Conservation (phyloP, 2,329 filamentous ascomycete genomes). For the Nannizziopsis barbatae region DNA sequence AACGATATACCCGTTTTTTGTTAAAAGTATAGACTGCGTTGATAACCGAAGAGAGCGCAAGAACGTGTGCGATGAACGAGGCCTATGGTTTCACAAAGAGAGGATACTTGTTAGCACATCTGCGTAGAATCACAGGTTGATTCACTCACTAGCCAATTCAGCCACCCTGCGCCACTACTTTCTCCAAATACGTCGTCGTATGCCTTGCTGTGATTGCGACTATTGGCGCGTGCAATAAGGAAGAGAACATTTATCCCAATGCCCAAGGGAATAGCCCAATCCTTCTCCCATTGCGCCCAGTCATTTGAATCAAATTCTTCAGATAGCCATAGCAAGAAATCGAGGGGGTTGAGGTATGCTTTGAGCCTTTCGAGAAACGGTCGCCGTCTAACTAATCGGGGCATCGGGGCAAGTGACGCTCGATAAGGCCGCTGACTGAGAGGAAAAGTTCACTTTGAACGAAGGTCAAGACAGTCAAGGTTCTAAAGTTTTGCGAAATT, state of each 20-base stretch:
- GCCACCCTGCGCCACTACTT: constrained; percentile 51
- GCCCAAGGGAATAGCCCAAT: constrained; percentile 65
- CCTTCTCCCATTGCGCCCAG: constrained; percentile 66
- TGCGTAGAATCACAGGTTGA: background rate
- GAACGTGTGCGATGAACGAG: constrained; percentile 57
- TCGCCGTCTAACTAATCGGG: constrained; percentile 68
- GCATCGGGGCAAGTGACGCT: constrained; percentile 46
- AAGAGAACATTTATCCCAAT: constrained; percentile 67
- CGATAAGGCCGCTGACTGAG: too few relatives aligned
- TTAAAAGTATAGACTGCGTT: constrained; percentile 77
- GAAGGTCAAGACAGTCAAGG: too few relatives aligned
- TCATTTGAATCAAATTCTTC: constrained; percentile 87
- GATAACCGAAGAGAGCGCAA: constrained; percentile 54
- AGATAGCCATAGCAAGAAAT: constrained; percentile 80
- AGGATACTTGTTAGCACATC: background rate
- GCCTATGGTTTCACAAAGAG: constrained; percentile 39
- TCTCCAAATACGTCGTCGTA: constrained; percentile 81
- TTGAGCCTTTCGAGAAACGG: constrained; percentile 71
- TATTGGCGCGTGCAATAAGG: constrained; percentile 72
- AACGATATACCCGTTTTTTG: constrained; percentile 72
- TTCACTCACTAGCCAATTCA: constrained; percentile 50
- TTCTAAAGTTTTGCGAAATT: too few relatives aligned
- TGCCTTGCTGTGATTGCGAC: constrained; percentile 40
- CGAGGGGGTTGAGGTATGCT: constrained; percentile 71
- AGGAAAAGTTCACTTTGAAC: too few relatives aligned